phyloP scores from a whole-genome alignment of 2,329 filamentous ascomycete species.

The Raffaelea ambrosiae region DNA sequence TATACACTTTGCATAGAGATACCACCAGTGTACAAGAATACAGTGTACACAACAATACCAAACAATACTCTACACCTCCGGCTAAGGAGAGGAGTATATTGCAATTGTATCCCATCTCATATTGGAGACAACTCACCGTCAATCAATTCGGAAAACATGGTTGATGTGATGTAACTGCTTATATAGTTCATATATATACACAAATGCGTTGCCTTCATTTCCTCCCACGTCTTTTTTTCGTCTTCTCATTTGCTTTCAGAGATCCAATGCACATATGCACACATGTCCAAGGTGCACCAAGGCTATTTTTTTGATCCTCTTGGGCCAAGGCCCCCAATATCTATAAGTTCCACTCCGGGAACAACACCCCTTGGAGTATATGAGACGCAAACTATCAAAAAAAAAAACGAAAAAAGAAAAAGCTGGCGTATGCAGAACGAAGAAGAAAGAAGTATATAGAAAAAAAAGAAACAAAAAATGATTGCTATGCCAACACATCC shows the following conservation, averaged over 20 bases:
- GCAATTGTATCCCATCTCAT: too few species aligned
- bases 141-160: too few species aligned
- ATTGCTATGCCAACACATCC: too few species aligned
- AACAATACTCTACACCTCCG: too few species aligned
- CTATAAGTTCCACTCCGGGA: background rate
- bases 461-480: too few species aligned
- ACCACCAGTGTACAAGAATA: too few species aligned
- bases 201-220: slow-evolving; percentile 5
- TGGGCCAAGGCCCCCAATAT: background rate
- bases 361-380: background rate
- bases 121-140: too few species aligned
- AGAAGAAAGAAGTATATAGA: background rate
- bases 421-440: background rate
- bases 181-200: slow-evolving; percentile 9
- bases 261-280: background rate
- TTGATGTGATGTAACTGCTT: slow-evolving; percentile 1
- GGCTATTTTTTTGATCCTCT: background rate
- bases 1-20: too few species aligned
- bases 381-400: background rate
- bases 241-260: background rate
- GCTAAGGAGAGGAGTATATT: too few species aligned
- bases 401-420: background rate
- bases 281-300: background rate
- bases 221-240: background rate
- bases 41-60: too few species aligned